Evolutionary conservation across 1,139 yeast genomes (phyloP).

Genomic region (Magnusiomyces tetraspermus): DNA sequence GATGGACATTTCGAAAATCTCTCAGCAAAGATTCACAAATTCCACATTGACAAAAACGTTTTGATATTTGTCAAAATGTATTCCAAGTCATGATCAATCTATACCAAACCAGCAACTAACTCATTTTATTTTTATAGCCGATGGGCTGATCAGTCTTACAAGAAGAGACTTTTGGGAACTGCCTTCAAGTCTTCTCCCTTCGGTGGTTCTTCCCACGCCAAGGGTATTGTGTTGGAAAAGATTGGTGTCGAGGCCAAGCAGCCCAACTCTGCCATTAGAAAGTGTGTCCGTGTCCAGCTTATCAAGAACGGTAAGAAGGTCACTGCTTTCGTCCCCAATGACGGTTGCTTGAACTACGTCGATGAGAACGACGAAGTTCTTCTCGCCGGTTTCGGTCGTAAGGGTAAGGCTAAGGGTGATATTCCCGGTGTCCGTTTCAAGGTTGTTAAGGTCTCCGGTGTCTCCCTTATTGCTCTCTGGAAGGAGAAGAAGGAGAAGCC

Average conservation of each 20-base stretch:
- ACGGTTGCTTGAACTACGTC: constrained; percentile 99
- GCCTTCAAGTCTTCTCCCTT: constrained; percentile 99
- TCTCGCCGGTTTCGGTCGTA: constrained; percentile 99
- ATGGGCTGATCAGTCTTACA: constrained; percentile 98
- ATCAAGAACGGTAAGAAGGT: constrained; percentile 99
- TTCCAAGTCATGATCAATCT: too few species aligned
- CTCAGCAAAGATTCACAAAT: too few species aligned
- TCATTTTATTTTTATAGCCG: constrained; percentile 41
- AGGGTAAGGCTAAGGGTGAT: constrained; percentile 99
- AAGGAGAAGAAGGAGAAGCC: constrained; percentile 99
- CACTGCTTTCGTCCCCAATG: constrained; percentile 99
- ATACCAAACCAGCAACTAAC: neutral
- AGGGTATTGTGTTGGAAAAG: constrained; percentile 99
- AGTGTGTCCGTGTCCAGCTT: constrained; percentile 99
- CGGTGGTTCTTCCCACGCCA: constrained; percentile 99
- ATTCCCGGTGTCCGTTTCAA: constrained; percentile 99
- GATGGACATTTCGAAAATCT: neutral
- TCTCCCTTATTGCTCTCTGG: constrained; percentile 98
- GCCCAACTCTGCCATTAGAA: constrained; percentile 97
- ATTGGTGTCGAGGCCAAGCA: constrained; percentile 99
- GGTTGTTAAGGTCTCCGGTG: constrained; percentile 99
- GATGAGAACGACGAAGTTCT: constrained; percentile 99
- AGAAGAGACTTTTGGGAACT: constrained; percentile 98
- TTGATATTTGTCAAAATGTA: too few species aligned
- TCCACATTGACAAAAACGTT: neutral